Percentiles rank a stretch among this genome's conserved stretches.
These are phyloP conservation scores for Senecio squalidus DNA, from an alignment of 140 eudicot genomes.

Conservation along the genomic window DNA sequence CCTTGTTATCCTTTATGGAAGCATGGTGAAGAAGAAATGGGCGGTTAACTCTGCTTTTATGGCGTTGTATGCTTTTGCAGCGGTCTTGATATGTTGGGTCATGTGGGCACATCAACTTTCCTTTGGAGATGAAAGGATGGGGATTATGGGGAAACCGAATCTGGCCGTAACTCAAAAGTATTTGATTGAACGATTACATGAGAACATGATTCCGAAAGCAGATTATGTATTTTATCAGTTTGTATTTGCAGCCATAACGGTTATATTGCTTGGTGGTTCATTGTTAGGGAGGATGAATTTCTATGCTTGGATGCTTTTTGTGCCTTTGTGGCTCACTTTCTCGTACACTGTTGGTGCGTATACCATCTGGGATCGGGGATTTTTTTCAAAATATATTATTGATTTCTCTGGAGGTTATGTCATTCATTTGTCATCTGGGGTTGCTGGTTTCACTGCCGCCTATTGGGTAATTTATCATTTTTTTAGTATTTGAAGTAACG, in stretches of 20 bases:
- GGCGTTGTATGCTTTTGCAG: constrained; percentile 73
- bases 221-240: constrained; percentile 62
- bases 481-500: not conserved
- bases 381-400: constrained; percentile 25
- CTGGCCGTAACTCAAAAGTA: constrained; percentile 17
- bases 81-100: constrained; percentile 64
- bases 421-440: constrained; percentile 69
- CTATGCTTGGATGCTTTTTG: constrained; percentile 81
- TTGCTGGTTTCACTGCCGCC: constrained; percentile 87
- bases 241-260: constrained; percentile 73
- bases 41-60: constrained; percentile 73
- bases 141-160: constrained; percentile 37
- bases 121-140: constrained; percentile 26
- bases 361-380: constrained; percentile 60
- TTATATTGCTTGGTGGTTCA: constrained; percentile 65
- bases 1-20: constrained; percentile 64
- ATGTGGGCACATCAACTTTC: constrained; percentile 60
- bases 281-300: constrained; percentile 78
- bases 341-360: constrained; percentile 69
- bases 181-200: not conserved
- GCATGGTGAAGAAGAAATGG: constrained; percentile 78
- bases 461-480: constrained; percentile 47
- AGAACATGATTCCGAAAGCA: constrained; percentile 28
- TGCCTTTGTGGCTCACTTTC: constrained; percentile 70
- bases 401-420: constrained; percentile 77